phyloP scores from a whole-genome alignment of 495 filamentous ascomycete species.

The Penicillium tannophilum region DNA sequence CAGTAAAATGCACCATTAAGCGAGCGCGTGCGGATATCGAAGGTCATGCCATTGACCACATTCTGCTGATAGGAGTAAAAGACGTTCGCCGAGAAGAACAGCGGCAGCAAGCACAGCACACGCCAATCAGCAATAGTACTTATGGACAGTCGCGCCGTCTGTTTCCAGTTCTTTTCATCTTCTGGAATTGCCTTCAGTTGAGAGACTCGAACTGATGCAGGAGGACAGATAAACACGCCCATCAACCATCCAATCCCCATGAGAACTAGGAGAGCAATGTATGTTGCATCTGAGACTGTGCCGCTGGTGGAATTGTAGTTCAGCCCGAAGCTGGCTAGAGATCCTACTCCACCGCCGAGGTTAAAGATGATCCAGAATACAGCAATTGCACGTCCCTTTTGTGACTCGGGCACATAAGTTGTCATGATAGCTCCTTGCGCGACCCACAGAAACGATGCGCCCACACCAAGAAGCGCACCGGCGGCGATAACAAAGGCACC shows the following conservation, averaged over 20 bases:
- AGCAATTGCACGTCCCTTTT: slow-evolving; percentile 54
- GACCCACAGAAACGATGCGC: slow-evolving; percentile 55
- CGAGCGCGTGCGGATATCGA: slow-evolving; percentile 52
- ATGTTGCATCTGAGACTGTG: slow-evolving; percentile 50
- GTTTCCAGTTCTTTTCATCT: slow-evolving; percentile 33
- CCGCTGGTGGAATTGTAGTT: slow-evolving; percentile 48
- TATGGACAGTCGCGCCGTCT: slow-evolving; percentile 59
- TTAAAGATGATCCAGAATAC: slow-evolving; percentile 60
- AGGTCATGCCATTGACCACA: slow-evolving; percentile 51
- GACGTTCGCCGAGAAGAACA: slow-evolving; percentile 68
- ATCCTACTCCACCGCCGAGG: slow-evolving; percentile 52
- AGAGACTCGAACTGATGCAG: slow-evolving; percentile 50
- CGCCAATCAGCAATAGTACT: slow-evolving; percentile 39
- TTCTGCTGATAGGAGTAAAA: slow-evolving; percentile 78
- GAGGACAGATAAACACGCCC: slow-evolving; percentile 55
- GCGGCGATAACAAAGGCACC: slow-evolving; percentile 74
- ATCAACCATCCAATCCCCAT: slow-evolving; percentile 50
- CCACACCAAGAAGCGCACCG: slow-evolving; percentile 52
- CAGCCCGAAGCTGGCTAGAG: slow-evolving; percentile 49
- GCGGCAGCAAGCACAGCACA: slow-evolving; percentile 50
- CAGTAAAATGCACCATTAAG: slow-evolving; percentile 57
- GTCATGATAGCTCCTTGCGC: slow-evolving; percentile 61
- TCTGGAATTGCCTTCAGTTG: slow-evolving; percentile 27
- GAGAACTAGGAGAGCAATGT: slow-evolving; percentile 51
- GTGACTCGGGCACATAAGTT: slow-evolving; percentile 50